Conservation (phyloP, 257 asterid genomes). For the Eucommia ulmoides region DNA sequence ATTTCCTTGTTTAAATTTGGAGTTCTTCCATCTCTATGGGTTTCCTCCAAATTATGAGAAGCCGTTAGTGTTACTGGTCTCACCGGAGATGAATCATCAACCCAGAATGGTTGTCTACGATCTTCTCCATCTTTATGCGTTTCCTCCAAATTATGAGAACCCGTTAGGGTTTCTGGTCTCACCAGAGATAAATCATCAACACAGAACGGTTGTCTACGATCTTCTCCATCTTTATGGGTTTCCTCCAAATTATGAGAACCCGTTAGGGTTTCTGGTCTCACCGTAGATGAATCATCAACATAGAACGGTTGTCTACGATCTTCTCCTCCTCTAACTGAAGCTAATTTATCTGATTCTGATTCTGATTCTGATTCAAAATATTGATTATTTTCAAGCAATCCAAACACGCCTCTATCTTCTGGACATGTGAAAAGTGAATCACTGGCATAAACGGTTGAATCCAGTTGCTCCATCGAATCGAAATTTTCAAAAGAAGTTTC, state of each 20-base stretch:
- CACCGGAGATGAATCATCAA: slow-evolving; percentile 10
- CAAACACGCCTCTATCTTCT: not conserved
- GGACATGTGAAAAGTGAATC: too few species aligned
- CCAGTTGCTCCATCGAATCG: slow-evolving; percentile 10
- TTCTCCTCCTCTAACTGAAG: slow-evolving; percentile 2
- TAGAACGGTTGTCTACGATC: slow-evolving; percentile 5
- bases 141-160: too few species aligned
- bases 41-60: not conserved
- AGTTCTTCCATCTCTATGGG: slow-evolving; percentile 10
- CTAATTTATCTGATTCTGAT: slow-evolving; percentile 1
- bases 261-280: slow-evolving; percentile 4
- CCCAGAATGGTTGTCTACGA: slow-evolving; percentile 5
- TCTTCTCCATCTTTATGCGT: slow-evolving; percentile 3
- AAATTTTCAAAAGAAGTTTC: slow-evolving; percentile 9
- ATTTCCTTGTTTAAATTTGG: too few species aligned
- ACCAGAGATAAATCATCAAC: slow-evolving; percentile 4
- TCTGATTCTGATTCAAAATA: too few species aligned
- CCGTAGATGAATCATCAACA: slow-evolving; percentile 4
- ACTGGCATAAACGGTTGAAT: too few species aligned
- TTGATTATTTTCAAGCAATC: not conserved
- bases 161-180: slow-evolving; percentile 10
- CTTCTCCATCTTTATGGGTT: slow-evolving; percentile 10
- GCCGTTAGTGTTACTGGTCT: slow-evolving; percentile 12
- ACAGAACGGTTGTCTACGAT: slow-evolving; percentile 6
- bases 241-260: slow-evolving; percentile 6